Evolutionary conservation across 805 yeast species (phyloP).

Genomic region (Middelhovenomyces tepae): DNA sequence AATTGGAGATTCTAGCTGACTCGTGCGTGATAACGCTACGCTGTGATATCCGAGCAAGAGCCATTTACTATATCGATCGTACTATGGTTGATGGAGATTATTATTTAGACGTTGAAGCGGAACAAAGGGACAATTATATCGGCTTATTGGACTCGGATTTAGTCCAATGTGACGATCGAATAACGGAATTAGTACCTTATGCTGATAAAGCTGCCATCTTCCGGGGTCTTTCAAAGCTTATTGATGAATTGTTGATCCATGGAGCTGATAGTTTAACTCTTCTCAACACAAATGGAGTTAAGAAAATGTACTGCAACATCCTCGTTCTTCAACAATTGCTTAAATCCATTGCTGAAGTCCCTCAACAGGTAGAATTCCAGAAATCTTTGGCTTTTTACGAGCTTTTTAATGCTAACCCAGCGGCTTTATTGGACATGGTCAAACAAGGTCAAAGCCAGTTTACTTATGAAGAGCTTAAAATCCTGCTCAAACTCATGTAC

Average conservation of each 20-base stretch:
- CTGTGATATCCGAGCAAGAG: constrained; percentile 47
- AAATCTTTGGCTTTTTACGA: constrained; percentile 49
- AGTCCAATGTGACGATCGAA: constrained; percentile 36
- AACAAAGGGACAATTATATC: constrained; percentile 51
- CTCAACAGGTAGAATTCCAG: constrained; percentile 46
- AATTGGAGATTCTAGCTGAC: constrained; percentile 20
- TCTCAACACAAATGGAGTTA: constrained; percentile 51
- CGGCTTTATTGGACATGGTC: constrained; percentile 35
- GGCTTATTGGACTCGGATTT: constrained; percentile 43
- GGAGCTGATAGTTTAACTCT: constrained; percentile 43
- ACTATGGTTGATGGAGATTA: constrained; percentile 43
- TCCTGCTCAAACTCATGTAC: constrained; percentile 45
- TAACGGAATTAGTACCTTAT: constrained; percentile 27
- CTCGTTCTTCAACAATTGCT: constrained; percentile 62
- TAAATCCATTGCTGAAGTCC: constrained; percentile 44
- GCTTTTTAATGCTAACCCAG: constrained; percentile 42
- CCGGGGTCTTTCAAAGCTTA: constrained; percentile 42
- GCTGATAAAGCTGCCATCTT: constrained; percentile 28
- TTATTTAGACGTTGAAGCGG: constrained; percentile 44
- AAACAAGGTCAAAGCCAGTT: constrained; percentile 28
- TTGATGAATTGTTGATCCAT: constrained; percentile 43
- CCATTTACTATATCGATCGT: constrained; percentile 42
- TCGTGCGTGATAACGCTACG: constrained; percentile 38
- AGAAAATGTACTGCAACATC: constrained; percentile 50
- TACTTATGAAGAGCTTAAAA: constrained; percentile 38